Evolutionary conservation across 2,329 filamentous ascomycete genomes (phyloP).

Genomic region (Claviceps humidiphila): DNA sequence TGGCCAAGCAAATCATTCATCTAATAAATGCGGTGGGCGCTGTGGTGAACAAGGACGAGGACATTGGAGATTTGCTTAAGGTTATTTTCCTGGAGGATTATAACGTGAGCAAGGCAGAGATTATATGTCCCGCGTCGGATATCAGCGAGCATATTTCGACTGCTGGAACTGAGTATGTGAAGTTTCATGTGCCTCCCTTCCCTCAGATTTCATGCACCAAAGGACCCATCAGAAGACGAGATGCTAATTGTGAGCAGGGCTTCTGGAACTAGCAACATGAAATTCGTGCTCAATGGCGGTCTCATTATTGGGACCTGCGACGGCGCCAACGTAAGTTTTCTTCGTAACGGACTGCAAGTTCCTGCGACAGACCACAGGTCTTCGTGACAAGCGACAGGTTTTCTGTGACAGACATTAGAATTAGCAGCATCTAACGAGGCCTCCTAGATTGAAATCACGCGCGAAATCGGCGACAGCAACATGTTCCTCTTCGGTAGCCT

Average conservation of each 20-base stretch:
- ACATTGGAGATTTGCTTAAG: constrained; percentile 89
- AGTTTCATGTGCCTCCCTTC: neutral
- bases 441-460: constrained; percentile 76
- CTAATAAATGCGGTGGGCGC: constrained; percentile 83
- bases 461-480: constrained; percentile 90
- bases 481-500: constrained; percentile 98
- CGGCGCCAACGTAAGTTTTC: constrained; percentile 72
- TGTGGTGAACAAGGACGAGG: constrained; percentile 83
- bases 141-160: constrained; percentile 98
- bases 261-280: constrained; percentile 95
- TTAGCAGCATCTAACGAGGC: neutral
- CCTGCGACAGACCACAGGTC: neutral
- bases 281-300: constrained; percentile 95
- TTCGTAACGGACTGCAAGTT: too few relatives aligned
- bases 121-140: constrained; percentile 87
- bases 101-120: constrained; percentile 98
- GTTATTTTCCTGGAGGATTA: constrained; percentile 97
- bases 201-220: too few relatives aligned
- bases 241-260: constrained; percentile 27
- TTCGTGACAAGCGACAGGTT: too few relatives aligned
- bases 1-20: constrained; percentile 98
- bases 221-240: too few relatives aligned
- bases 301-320: constrained; percentile 97
- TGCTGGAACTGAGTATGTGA: constrained; percentile 70
- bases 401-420: too few relatives aligned